Evolutionary conservation across 495 filamentous ascomycete genomes (phyloP), one percentile per base, ranked within the genome.

Genomic region (Podospora sp.): DNA sequence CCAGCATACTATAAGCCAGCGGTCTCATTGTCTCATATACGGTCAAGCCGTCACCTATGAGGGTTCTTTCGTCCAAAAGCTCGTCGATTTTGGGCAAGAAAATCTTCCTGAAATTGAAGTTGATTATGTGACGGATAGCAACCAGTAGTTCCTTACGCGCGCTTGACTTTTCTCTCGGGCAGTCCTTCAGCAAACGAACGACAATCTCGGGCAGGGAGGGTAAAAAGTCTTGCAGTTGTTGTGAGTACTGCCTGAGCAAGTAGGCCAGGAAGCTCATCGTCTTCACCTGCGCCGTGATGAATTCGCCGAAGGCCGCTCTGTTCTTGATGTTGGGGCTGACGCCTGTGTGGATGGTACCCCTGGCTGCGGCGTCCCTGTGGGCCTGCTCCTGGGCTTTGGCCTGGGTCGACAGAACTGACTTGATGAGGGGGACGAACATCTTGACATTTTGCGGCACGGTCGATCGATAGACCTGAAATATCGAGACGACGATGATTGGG

Each of bases 191-290:
- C 59, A 99, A 80, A 6, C 96, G 88, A 20, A 99, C 93, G 0
- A 97, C 92, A 36, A 98, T 95, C 29, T 91, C 90, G 2, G 96
- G 96, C 14, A 99, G 82, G 1, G 87, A 90, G 0, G 90, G 90
- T 58, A 99, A 80, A 73, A 98, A 99, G 71, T 98, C 96, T 14
- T 88, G 86, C 0, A 99, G 83, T 65, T 97, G 92, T 50, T 91
- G 87, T 20, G 93, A 88, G 76, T 97, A 97, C 49, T 93, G 88
- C 25, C 96, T 85, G 26, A 99, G 84, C 5, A 99, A 81, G 76
- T 98, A 99, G 0, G 96, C 96, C 69, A 99, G 78, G 73, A 99
- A 99, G 70, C 92, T 97, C 96, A 99, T 98, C 0, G 95, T 98
- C 84, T 99, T 99, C 52, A 99, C 95, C 77, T 99, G 96, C 0